phyloP scores from a whole-genome alignment of 2,329 filamentous ascomycete genomes.

The Nemania bipapillata region DNA sequence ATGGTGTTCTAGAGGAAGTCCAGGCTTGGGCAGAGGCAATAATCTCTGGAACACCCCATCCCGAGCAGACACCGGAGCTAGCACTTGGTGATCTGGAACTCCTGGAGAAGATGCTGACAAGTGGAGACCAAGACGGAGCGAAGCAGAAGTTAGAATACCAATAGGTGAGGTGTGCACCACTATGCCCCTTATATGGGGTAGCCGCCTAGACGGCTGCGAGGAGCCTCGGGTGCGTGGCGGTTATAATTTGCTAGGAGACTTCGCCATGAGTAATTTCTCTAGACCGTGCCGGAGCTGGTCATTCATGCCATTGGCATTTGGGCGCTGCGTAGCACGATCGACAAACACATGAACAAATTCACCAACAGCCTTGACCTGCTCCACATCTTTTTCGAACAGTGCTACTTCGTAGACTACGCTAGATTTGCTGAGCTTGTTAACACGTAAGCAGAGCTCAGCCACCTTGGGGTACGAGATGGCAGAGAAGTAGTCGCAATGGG shows the following conservation, averaged over 20 bases:
- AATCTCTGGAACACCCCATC: slow-evolving; percentile 59
- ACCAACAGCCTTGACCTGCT: slow-evolving; percentile 82
- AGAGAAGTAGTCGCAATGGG: slow-evolving; percentile 85
- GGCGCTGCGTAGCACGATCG: slow-evolving; percentile 75
- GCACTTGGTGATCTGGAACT: slow-evolving; percentile 71
- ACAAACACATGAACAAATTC: slow-evolving; percentile 91
- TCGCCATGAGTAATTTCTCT: slow-evolving; percentile 62
- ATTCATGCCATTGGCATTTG: slow-evolving; percentile 73
- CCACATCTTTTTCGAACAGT: slow-evolving; percentile 79
- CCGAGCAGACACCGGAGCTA: slow-evolving; percentile 66
- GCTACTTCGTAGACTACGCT: slow-evolving; percentile 92
- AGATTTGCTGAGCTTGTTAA: slow-evolving; percentile 83
- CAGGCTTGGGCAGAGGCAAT: slow-evolving; percentile 69
- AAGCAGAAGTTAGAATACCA: slow-evolving; percentile 56
- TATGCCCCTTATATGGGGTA: background rate
- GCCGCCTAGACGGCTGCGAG: background rate
- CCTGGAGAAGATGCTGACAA: slow-evolving; percentile 63
- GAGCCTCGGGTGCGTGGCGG: background rate
- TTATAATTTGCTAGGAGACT: slow-evolving; percentile 47
- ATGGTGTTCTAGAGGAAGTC: slow-evolving; percentile 69
- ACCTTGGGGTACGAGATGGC: slow-evolving; percentile 83
- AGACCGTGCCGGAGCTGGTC: slow-evolving; percentile 67
- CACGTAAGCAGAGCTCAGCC: slow-evolving; percentile 82
- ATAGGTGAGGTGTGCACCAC: slow-evolving; percentile 37
- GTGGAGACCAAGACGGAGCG: slow-evolving; percentile 58